Conservation (phyloP, 371 early-diverging fungal species). For the Rhizopus arrhizus region DNA sequence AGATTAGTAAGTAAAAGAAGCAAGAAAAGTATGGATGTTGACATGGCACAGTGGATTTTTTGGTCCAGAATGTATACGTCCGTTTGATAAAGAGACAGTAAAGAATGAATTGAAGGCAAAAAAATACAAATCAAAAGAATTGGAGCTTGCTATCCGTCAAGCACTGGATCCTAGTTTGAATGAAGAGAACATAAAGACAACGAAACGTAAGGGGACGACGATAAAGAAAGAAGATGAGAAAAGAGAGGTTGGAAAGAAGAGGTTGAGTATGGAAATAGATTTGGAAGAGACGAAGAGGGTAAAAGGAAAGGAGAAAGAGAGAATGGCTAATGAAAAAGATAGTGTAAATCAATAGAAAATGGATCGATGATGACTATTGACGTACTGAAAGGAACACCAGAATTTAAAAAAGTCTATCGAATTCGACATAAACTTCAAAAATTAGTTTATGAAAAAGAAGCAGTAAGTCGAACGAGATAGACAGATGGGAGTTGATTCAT, state of each 20-base stretch:
- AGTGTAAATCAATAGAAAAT: neutral
- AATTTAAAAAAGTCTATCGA: constrained; percentile 25
- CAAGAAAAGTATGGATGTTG: neutral
- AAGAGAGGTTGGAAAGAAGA: constrained; percentile 8
- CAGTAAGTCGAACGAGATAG: constrained; percentile 18
- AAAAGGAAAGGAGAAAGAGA: neutral
- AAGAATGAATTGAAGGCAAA: constrained; percentile 53
- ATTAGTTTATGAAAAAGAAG: constrained; percentile 39
- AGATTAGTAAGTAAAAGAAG: constrained; percentile 58
- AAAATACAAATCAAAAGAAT: constrained; percentile 52
- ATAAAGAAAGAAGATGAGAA: constrained; percentile 9
- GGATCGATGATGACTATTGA: constrained; percentile 1
- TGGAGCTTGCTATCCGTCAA: constrained; percentile 46
- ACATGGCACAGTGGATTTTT: constrained; percentile 46
- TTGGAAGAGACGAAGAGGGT: neutral
- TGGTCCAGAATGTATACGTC: constrained; percentile 51
- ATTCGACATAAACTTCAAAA: constrained; percentile 38
- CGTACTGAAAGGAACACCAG: constrained; percentile 24
- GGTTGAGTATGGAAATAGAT: constrained; percentile 6
- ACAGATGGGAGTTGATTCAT: neutral
- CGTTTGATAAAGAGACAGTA: constrained; percentile 44
- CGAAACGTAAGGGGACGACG: constrained; percentile 18
- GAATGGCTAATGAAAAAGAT: constrained; percentile 1
- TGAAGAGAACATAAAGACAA: constrained; percentile 19
- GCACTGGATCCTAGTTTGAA: constrained; percentile 37